Evolutionary conservation across 139 green algal genomes (phyloP), one percentile per base, ranked within the genome.

Genomic region (Tetradesmus obliquus): DNA sequence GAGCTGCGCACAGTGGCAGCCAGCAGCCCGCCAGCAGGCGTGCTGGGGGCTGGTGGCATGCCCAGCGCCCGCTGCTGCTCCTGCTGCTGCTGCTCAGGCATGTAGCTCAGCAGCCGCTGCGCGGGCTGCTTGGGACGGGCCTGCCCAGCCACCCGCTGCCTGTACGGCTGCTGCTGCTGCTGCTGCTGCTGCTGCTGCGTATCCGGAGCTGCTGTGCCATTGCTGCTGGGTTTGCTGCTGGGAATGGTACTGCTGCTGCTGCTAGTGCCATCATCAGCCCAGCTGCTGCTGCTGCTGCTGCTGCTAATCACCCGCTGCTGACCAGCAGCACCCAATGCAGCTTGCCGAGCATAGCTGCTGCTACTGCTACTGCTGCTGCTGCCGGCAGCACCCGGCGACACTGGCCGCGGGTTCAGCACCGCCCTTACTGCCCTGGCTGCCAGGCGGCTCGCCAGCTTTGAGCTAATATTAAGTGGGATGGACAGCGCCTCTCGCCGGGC

Each of bases 401-500:
- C 20, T 17, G 9, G 12, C 32, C 58, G 58, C 10, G 83, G 60
- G 13, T 72, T 80, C 2, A 95, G 83, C 17, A 89, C 54, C 12
- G 86, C 71, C 9, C 88, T 54, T 9, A 95, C 45, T 3, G 91
- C 88, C 22, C 94, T 71, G 3, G 94, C 94, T 45, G 92, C 32
- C 3, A 95, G 17, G 32, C 94, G 84, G 22, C 90, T 91, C 0
- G 88, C 88, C 9, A 95, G 24, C 87, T 95, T 95, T 20, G 17
- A 58, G 1, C 86, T 81, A 9, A 96, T 85, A 6, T 83, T 57
- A 0, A 94, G 22, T 10, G 94, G 94, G 20, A 96, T 91, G 53
- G 88, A 66, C 12, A 95, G 22, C 17, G 94, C 93, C 76, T 95
- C 94, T 5, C 88, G 51, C 13, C 91, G 80, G 5, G 91, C 93